Percentiles rank a stretch among this genome's conserved stretches.
Evolutionary conservation across 164 flowering plant species (phyloP).

Genomic region (Euptelea pleiosperma): DNA sequence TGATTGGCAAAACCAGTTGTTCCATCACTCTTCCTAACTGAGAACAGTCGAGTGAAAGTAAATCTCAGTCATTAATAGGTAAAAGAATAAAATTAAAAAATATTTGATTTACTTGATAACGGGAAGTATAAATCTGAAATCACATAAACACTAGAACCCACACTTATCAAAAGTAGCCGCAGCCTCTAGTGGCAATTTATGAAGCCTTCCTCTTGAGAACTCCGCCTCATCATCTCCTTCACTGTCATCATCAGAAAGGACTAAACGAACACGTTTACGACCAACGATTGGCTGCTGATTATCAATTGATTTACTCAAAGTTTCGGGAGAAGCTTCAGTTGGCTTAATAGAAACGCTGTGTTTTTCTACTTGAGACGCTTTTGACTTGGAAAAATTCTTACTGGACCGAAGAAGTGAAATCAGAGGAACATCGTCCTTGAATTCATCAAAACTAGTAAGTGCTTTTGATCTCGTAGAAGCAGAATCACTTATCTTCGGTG

Average conservation of each 20-base stretch:
- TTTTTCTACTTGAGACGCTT: slow-evolving; percentile 17
- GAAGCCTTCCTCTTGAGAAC: slow-evolving; percentile 24
- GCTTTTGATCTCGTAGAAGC: slow-evolving; percentile 20
- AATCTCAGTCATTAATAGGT: slow-evolving; percentile 3
- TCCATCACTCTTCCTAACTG: slow-evolving; percentile 35
- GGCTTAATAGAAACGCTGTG: slow-evolving; percentile 12
- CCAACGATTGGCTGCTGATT: slow-evolving; percentile 43
- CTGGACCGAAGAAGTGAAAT: slow-evolving; percentile 36
- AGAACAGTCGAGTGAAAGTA: slow-evolving; percentile 13
- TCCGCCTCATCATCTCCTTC: slow-evolving; percentile 35
- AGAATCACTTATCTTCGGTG: slow-evolving; percentile 27
- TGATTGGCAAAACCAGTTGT: slow-evolving; percentile 15
- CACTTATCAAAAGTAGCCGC: slow-evolving; percentile 57
- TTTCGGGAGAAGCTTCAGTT: slow-evolving; percentile 26
- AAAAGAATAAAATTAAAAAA: neutral
- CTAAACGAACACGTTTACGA: slow-evolving; percentile 72
- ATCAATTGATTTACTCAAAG: slow-evolving; percentile 33
- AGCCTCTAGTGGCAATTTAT: slow-evolving; percentile 27
- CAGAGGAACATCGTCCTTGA: slow-evolving; percentile 51
- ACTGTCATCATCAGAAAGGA: slow-evolving; percentile 89
- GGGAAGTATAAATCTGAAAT: slow-evolving; percentile 16
- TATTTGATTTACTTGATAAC: neutral
- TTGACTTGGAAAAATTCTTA: slow-evolving; percentile 28
- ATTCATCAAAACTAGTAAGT: slow-evolving; percentile 27
- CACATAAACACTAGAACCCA: slow-evolving; percentile 25